phyloP scores from a whole-genome alignment of 352 stramenopile genomes.

The Phytophthora cryptogea region DNA sequence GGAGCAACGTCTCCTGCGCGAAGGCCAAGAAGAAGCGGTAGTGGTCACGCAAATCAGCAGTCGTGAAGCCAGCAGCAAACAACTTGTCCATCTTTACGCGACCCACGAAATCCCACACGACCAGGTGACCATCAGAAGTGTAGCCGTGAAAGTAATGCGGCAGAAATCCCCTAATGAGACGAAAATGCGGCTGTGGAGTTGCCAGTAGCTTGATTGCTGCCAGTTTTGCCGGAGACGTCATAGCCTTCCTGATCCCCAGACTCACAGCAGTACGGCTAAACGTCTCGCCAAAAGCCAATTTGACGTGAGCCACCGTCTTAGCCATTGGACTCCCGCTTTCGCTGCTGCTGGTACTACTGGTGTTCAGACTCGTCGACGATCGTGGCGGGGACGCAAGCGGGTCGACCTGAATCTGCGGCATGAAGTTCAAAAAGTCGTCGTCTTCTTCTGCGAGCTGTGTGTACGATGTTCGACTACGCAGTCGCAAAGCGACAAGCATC shows the following conservation, averaged over 20 bases:
- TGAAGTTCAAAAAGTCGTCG: slow-evolving; percentile 55
- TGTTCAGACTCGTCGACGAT: slow-evolving; percentile 36
- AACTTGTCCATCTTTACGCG: slow-evolving; percentile 83
- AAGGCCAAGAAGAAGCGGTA: slow-evolving; percentile 84
- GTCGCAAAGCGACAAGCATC: slow-evolving; percentile 65
- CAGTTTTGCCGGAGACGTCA: slow-evolving; percentile 36
- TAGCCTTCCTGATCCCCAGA: slow-evolving; percentile 50
- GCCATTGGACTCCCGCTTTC: slow-evolving; percentile 30
- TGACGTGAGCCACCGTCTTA: slow-evolving; percentile 59
- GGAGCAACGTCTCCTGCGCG: slow-evolving; percentile 69
- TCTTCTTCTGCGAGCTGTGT: slow-evolving; percentile 65
- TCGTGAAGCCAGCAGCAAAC: slow-evolving; percentile 68
- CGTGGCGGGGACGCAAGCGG: slow-evolving; percentile 17
- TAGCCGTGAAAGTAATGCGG: slow-evolving; percentile 83
- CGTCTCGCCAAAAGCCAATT: slow-evolving; percentile 72
- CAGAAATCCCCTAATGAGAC: slow-evolving; percentile 67
- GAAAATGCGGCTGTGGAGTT: slow-evolving; percentile 71
- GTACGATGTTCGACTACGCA: slow-evolving; percentile 68
- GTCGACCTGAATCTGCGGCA: slow-evolving; percentile 44
- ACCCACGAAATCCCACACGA: slow-evolving; percentile 81
- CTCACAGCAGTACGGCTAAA: slow-evolving; percentile 49
- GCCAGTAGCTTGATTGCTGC: slow-evolving; percentile 41
- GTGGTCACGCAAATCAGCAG: slow-evolving; percentile 66
- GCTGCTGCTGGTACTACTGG: slow-evolving; percentile 41
- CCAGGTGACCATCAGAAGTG: slow-evolving; percentile 62